A percentile compares a stretch with the other conserved stretches of the same genome.
phyloP scores from a whole-genome alignment of 257 asterid genomes.

The Petunia axillaris region DNA sequence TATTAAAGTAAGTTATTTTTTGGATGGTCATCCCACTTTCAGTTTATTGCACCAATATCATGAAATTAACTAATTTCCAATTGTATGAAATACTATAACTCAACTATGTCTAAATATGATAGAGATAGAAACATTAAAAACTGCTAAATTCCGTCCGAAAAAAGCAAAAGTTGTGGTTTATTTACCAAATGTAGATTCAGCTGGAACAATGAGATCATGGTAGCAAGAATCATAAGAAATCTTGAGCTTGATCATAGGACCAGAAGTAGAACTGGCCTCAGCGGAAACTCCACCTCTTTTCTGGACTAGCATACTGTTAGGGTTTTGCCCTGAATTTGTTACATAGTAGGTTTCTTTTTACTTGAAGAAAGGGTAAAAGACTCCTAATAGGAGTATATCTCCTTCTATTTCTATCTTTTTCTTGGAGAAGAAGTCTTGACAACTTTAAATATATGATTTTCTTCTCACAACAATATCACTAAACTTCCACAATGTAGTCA shows the following conservation, averaged over 20 bases:
- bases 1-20: neutral
- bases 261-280: neutral
- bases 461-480: no score
- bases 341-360: no score
- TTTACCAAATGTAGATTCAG: conserved; percentile 43
- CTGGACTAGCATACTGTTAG: conserved; percentile 28
- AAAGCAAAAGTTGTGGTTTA: neutral
- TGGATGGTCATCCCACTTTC: neutral
- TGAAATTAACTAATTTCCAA: neutral
- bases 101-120: neutral
- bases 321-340: no score
- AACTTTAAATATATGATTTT: no score
- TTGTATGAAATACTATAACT: neutral
- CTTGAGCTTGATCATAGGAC: conserved; percentile 41
- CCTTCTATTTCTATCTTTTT: no score
- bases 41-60: neutral
- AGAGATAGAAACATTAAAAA: no score
- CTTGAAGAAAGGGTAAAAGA: no score
- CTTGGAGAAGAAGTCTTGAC: no score
- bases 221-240: conserved; percentile 36
- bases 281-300: conserved; percentile 26
- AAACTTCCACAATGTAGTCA: no score
- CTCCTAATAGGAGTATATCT: no score
- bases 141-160: no score
- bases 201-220: conserved; percentile 34